A percentile compares a stretch with the other conserved stretches of the same genome.
Conservation (phyloP, 768 basidiomycete genomes). For the Boletus fagicola region DNA sequence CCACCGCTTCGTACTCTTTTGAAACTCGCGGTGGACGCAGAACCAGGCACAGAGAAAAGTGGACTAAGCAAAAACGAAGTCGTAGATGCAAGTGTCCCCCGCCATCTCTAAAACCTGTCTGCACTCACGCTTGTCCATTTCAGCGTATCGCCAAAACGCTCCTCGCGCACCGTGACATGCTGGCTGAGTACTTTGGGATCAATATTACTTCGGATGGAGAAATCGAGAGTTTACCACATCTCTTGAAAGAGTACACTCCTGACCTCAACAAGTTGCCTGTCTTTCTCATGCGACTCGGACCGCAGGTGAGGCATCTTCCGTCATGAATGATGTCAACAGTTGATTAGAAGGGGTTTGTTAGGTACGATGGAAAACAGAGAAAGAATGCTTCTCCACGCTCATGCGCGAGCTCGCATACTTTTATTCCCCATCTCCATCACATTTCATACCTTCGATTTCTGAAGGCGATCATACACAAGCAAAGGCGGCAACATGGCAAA, state of each 20-base stretch:
- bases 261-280: slow-evolving; percentile 87
- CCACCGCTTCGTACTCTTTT: slow-evolving; percentile 71
- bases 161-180: slow-evolving; percentile 70
- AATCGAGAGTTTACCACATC: slow-evolving; percentile 75
- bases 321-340: background rate
- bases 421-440: slow-evolving; percentile 56
- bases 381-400: slow-evolving; percentile 82
- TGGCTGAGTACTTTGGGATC: slow-evolving; percentile 88
- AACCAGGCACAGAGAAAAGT: slow-evolving; percentile 49
- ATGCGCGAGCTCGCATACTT: slow-evolving; percentile 90
- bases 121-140: background rate
- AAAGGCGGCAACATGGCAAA: slow-evolving; percentile 72
- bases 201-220: slow-evolving; percentile 62
- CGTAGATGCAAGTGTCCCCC: slow-evolving; percentile 54
- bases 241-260: slow-evolving; percentile 86
- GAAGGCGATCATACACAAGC: slow-evolving; percentile 43
- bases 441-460: slow-evolving; percentile 13
- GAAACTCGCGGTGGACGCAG: slow-evolving; percentile 73
- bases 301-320: slow-evolving; percentile 55
- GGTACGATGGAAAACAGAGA: slow-evolving; percentile 88
- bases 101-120: background rate
- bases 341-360: slow-evolving; percentile 29
- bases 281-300: slow-evolving; percentile 88
- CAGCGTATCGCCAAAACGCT: slow-evolving; percentile 68
- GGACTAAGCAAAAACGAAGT: slow-evolving; percentile 60